These are phyloP conservation scores for Neonectria coccinea DNA, from an alignment of 2,329 filamentous ascomycete species.

Conservation along the genomic window DNA sequence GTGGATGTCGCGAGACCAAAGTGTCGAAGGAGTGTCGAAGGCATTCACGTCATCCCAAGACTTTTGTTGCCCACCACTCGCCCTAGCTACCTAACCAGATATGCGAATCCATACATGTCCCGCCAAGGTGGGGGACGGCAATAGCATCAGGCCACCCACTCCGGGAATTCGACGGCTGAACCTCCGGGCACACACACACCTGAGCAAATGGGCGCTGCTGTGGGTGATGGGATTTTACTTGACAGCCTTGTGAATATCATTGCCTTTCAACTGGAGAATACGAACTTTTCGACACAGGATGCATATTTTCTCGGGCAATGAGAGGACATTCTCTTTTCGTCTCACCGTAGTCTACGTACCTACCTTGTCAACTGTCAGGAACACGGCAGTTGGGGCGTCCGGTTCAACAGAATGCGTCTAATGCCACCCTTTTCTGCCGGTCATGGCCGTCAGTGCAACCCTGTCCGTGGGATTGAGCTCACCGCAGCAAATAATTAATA, in stretches of 20 bases:
- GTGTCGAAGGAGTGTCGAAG: conserved; percentile 22
- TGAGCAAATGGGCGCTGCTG: background rate
- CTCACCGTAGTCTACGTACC: background rate
- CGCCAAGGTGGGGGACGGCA: conserved; percentile 5
- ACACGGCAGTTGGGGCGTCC: conserved; percentile 12
- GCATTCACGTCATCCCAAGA: conserved; percentile 41
- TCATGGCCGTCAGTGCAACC: conserved; percentile 16
- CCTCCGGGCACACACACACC: background rate
- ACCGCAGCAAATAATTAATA: background rate
- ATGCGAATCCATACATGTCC: conserved; percentile 9
- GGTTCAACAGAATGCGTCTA: background rate
- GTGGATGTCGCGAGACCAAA: conserved; percentile 30
- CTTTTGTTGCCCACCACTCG: background rate
- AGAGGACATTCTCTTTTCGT: conserved; percentile 5
- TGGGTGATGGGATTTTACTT: background rate
- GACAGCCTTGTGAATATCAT: conserved; percentile 4
- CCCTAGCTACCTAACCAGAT: conserved; percentile 5
- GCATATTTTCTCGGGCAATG: background rate
- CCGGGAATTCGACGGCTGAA: background rate
- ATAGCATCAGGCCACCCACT: background rate
- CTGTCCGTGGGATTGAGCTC: background rate
- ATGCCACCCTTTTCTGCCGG: background rate
- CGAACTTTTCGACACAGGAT: conserved; percentile 8
- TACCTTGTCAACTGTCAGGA: conserved; percentile 9
- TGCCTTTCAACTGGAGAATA: conserved; percentile 8